Evolutionary conservation across 208 protist genomes (phyloP), one percentile per base, ranked within the genome.

Genomic region (Sergeia podlipaevii): DNA sequence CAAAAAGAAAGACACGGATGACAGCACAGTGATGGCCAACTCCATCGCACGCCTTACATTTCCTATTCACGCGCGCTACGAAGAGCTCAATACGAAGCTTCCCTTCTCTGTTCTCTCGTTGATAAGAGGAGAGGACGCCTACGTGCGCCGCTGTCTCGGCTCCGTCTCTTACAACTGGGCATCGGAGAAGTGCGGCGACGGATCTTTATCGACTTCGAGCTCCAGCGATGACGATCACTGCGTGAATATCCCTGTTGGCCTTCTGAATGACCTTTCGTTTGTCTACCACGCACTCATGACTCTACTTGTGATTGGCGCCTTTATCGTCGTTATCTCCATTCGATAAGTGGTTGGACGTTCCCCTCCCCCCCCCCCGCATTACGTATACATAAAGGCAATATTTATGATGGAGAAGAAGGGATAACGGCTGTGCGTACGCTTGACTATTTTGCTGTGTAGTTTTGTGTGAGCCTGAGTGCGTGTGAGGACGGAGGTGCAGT

Each of bases 21-120:
- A 24, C 29, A 17, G 27, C 32, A 17, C 23, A 2, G 43, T 27
- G 17, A 23, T 15, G 5, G 10, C 48, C 27, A 11, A 23, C 3
- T 18, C 17, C 4, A 59, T 24, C 3, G 65, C 18, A 26, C 6
- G 62, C 4, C 64, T 92, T 1, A 38, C 81, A n/a, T 52, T 93
- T 27, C 86, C 86, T 4, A 89, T 93, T 64, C 82, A 93, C 63
- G 70, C 74, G 23, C 76, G 86, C 48, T 93, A 93, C 62, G 80
- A 90, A 39, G 63, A 56, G 1, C 49, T 84, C 6, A 76, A 91
- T 39, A 52, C 44, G 8, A 46, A 58, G 4, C 65, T 41, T 21
- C 38, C 55, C 1, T 86, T 90, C 53, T 75, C 73, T 1, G 3
- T 80, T 21, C 11, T 29, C 8, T 27, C 29, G 17, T 85, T 93